Evolutionary conservation across 768 basidiomycete genomes (phyloP).

Genomic region (Rhodotorula paludigena): DNA sequence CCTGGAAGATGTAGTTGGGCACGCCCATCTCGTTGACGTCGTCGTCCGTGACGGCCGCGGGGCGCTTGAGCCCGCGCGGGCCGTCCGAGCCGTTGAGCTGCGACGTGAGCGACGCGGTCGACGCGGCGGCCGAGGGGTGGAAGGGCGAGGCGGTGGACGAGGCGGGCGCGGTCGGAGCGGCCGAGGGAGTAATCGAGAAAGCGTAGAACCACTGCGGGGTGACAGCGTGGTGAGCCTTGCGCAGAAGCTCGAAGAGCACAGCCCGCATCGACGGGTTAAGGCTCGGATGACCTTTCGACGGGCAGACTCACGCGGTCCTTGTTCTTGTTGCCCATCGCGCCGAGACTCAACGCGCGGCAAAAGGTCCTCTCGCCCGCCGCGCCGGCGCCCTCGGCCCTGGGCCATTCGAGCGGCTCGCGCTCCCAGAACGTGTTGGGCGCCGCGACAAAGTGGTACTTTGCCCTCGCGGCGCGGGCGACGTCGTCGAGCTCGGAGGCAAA

Average conservation of each 20-base stretch:
- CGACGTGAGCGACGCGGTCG: slow-evolving; percentile 42
- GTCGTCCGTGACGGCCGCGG: slow-evolving; percentile 37
- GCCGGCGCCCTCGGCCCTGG: slow-evolving; percentile 54
- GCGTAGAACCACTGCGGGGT: slow-evolving; percentile 90
- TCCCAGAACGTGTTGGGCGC: slow-evolving; percentile 85
- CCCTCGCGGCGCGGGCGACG: slow-evolving; percentile 55
- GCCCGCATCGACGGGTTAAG: too few species aligned
- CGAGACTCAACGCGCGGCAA: slow-evolving; percentile 77
- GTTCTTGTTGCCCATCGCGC: slow-evolving; percentile 65
- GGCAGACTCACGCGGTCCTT: slow-evolving; percentile 82
- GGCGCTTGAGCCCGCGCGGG: slow-evolving; percentile 46
- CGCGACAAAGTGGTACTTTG: slow-evolving; percentile 79
- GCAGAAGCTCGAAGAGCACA: too few species aligned
- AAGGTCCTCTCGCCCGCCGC: slow-evolving; percentile 13
- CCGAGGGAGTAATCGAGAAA: slow-evolving; percentile 66
- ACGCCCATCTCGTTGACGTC: slow-evolving; percentile 40
- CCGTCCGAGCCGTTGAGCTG: slow-evolving; percentile 43
- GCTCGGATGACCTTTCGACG: too few species aligned
- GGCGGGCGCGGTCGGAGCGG: slow-evolving; percentile 51
- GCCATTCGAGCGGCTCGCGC: slow-evolving; percentile 84
- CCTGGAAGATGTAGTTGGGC: slow-evolving; percentile 45
- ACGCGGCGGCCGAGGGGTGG: slow-evolving; percentile 36
- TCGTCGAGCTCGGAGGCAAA: slow-evolving; percentile 61
- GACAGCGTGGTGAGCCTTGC: too few species aligned
- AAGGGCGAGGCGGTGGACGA: slow-evolving; percentile 56